Evolutionary conservation across 1,284 basidiomycete genomes (phyloP).

Genomic region (Malassezia brasiliensis): DNA sequence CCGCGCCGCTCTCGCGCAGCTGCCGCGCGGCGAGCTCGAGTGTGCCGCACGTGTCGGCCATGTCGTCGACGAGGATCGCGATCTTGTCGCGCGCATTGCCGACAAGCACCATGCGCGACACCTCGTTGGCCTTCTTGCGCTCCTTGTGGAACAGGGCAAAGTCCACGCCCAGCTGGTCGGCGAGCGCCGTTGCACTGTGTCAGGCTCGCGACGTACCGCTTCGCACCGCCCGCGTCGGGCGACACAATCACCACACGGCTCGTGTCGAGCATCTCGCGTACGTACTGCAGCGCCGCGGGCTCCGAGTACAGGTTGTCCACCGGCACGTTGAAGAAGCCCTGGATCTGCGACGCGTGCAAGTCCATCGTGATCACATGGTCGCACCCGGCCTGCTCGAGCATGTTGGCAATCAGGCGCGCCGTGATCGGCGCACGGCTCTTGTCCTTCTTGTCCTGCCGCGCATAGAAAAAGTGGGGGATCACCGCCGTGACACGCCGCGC

Average conservation of each 20-base stretch:
- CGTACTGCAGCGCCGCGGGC: constrained; percentile 89
- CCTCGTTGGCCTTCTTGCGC: constrained; percentile 97
- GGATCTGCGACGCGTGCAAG: constrained; percentile 47
- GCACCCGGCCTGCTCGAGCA: constrained; percentile 93
- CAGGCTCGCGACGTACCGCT: constrained; percentile 58
- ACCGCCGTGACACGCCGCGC: constrained; percentile 94
- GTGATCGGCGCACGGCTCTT: constrained; percentile 97
- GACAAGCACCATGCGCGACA: constrained; percentile 96
- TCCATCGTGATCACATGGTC: constrained; percentile 75
- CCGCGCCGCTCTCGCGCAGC: constrained; percentile 79
- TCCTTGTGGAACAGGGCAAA: constrained; percentile 99
- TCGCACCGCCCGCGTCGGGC: constrained; percentile 95
- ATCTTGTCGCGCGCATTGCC: constrained; percentile 86
- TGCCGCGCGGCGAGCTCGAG: constrained; percentile 83
- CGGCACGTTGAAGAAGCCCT: constrained; percentile 99
- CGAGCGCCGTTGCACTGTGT: constrained; percentile 76
- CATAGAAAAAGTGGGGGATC: constrained; percentile 49
- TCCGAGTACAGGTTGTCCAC: constrained; percentile 97
- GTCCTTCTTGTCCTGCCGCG: constrained; percentile 87
- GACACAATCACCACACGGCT: constrained; percentile 90
- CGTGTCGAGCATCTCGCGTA: constrained; percentile 79
- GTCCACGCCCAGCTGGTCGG: constrained; percentile 89
- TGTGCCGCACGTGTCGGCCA: constrained; percentile 98
- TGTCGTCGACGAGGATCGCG: constrained; percentile 98
- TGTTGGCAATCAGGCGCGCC: constrained; percentile 96